Conservation (phyloP, 352 stramenopile species). For the Thalassiosira exigua region DNA sequence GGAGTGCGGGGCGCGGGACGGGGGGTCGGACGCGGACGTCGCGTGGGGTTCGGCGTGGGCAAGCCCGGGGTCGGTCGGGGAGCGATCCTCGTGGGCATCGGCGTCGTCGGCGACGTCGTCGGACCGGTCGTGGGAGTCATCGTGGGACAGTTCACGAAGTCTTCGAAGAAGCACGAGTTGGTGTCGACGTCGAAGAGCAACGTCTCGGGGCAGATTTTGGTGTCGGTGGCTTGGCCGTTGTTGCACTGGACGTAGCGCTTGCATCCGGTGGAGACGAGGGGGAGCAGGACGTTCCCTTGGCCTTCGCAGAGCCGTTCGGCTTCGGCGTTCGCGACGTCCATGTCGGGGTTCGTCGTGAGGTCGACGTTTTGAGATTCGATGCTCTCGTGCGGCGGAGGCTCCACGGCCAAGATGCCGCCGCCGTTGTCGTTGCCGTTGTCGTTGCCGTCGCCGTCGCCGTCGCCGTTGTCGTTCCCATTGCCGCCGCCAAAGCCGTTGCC, state of each 20-base stretch:
- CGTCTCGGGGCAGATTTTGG: conserved; percentile 7
- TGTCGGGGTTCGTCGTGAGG: not conserved
- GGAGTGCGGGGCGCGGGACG: not conserved
- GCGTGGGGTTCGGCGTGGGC: conserved; percentile 14
- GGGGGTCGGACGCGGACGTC: not conserved
- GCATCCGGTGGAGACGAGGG: conserved; percentile 19
- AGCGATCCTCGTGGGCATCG: not conserved
- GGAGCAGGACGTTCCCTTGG: not conserved
- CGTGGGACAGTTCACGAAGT: conserved; percentile 6
- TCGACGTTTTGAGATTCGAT: not conserved
- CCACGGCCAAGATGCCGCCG: too few species aligned
- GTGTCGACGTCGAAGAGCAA: conserved; percentile 14
- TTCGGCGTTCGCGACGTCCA: not conserved
- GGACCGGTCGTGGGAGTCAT: not conserved
- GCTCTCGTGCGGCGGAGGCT: too few species aligned
- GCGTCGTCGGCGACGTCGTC: conserved; percentile 2
- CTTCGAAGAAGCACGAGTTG: not conserved
- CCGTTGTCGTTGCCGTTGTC: not conserved
- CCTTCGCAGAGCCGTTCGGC: not conserved
- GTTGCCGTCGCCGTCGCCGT: not conserved
- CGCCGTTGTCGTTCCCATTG: not conserved
- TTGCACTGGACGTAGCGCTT: conserved; percentile 41
- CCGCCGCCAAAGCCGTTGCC: not conserved
- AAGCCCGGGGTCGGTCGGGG: not conserved
- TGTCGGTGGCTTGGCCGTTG: conserved; percentile 11